phyloP scores from a whole-genome alignment of 305 asterid species.

The Fraxinus xanthoxyloides region DNA sequence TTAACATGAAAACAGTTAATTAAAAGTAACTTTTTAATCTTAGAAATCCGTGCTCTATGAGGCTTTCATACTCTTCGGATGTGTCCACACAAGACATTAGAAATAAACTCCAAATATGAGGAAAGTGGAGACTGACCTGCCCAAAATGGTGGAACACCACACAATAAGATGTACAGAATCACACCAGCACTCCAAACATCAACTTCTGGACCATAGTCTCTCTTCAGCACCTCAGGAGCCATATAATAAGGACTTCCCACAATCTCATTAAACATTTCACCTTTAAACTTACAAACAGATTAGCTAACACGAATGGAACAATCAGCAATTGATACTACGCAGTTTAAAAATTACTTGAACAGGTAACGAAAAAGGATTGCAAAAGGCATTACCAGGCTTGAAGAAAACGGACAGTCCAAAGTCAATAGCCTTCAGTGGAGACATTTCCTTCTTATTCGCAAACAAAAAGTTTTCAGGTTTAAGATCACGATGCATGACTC shows the following conservation, averaged over 20 bases:
- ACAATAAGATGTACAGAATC: constrained; percentile 72
- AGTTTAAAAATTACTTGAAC: background rate
- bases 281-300: constrained; percentile 31
- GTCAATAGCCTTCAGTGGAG: constrained; percentile 2
- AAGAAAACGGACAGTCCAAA: constrained; percentile 48
- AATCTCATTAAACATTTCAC: constrained; percentile 69
- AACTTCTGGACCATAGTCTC: constrained; percentile 73
- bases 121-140: constrained; percentile 45
- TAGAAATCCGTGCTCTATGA: background rate
- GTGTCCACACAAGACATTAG: background rate
- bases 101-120: background rate
- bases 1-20: background rate
- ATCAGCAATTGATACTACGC: constrained; percentile 3
- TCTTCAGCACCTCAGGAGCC: constrained; percentile 81
- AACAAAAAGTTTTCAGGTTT: constrained; percentile 4
- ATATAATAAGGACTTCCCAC: constrained; percentile 86
- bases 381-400: constrained; percentile 61
- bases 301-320: background rate
- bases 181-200: constrained; percentile 93
- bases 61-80: background rate
- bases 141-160: constrained; percentile 88
- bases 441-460: background rate
- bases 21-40: background rate
- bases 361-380: background rate
- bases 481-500: constrained; percentile 46